phyloP scores from a whole-genome alignment of 495 filamentous ascomycete genomes.

The Aspergillus ellipticus region DNA sequence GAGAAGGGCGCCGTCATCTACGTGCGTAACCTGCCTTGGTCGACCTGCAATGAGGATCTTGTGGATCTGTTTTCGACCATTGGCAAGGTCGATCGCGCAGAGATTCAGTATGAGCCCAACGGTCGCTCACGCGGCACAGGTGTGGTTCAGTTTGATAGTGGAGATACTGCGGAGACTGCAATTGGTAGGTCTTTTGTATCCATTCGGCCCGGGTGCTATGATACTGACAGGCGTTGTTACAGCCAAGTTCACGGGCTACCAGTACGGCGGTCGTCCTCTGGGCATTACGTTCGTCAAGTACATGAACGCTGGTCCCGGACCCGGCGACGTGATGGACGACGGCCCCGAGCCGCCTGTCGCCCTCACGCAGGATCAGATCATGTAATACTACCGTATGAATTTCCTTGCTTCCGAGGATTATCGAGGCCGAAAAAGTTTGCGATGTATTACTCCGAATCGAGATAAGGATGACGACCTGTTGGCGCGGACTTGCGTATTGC shows the following conservation, averaged over 20 bases:
- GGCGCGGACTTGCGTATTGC: no score
- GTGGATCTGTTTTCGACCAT: conserved; percentile 96
- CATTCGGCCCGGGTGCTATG: background rate
- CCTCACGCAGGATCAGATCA: conserved; percentile 95
- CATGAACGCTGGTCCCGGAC: conserved; percentile 56
- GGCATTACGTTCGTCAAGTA: conserved; percentile 92
- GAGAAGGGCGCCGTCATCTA: conserved; percentile 84
- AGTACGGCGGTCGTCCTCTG: conserved; percentile 93
- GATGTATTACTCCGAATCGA: conserved; percentile 10
- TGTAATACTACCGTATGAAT: conserved; percentile 53
- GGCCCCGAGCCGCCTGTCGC: conserved; percentile 64
- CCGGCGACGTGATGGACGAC: conserved; percentile 78
- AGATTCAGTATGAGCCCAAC: conserved; percentile 97
- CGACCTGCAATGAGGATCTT: conserved; percentile 95
- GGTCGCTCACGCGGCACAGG: conserved; percentile 93
- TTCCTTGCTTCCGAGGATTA: conserved; percentile 7
- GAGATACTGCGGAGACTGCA: conserved; percentile 83
- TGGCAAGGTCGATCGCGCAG: conserved; percentile 93
- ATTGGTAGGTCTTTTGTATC: conserved; percentile 56
- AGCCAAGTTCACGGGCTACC: conserved; percentile 96
- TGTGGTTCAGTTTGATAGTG: conserved; percentile 85
- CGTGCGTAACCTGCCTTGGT: conserved; percentile 97
- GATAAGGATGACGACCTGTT: background rate
- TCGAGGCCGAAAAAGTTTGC: conserved; percentile 16
- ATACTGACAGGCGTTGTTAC: conserved; percentile 14